phyloP scores from a whole-genome alignment of 345 rosid genomes.

The Sonneratia caseolaris region DNA sequence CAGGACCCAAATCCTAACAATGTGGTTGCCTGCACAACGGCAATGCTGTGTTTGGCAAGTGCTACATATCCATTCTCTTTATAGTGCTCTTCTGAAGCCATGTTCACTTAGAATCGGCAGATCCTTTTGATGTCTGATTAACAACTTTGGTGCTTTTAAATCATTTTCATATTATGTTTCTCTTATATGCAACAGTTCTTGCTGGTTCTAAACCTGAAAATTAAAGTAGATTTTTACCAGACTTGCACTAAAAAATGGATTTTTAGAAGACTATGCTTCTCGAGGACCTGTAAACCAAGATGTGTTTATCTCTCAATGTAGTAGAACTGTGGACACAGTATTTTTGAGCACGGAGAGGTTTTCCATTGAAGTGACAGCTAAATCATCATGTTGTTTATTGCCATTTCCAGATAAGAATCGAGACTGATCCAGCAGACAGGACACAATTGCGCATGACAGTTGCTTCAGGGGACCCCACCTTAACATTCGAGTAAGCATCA shows the following conservation, averaged over 20 bases:
- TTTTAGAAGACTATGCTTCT: too few relatives aligned
- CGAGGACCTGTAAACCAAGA: too few relatives aligned
- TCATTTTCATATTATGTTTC: background rate
- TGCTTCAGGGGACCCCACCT: slow-evolving; percentile 77
- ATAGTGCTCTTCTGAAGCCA: background rate
- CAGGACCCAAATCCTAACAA: slow-evolving; percentile 99
- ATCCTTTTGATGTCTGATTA: background rate
- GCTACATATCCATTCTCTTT: background rate
- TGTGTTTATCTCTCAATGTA: too few relatives aligned
- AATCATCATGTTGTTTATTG: background rate
- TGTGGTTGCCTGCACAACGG: slow-evolving; percentile 81
- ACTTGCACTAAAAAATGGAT: too few relatives aligned
- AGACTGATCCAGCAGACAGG: slow-evolving; percentile 97
- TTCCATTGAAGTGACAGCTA: background rate
- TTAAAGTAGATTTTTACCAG: too few relatives aligned
- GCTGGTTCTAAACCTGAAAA: too few relatives aligned
- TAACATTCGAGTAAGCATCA: slow-evolving; percentile 71
- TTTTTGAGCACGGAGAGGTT: background rate
- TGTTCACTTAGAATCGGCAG: background rate
- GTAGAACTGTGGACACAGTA: background rate
- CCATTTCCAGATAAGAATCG: slow-evolving; percentile 57
- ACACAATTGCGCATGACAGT: slow-evolving; percentile 95
- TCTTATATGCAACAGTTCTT: too few relatives aligned
- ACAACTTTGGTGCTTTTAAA: background rate
- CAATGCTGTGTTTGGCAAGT: slow-evolving; percentile 90